Evolutionary conservation across 2,329 filamentous ascomycete genomes (phyloP).

Genomic region (Hymenoscyphus salicellus): DNA sequence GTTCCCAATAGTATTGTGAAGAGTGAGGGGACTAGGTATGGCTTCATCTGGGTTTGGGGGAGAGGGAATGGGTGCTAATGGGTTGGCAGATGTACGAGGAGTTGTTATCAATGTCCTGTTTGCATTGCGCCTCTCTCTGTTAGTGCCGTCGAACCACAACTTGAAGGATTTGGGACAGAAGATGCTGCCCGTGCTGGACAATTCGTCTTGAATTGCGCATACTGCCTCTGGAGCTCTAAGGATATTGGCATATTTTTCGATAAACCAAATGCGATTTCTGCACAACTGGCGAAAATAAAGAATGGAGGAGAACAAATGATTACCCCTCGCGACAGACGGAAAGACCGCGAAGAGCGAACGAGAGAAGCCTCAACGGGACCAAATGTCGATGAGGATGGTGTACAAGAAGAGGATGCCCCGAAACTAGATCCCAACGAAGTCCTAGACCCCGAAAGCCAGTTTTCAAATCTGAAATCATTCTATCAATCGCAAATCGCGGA

Average conservation of each 20-base stretch:
- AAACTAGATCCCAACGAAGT: constrained; percentile 32
- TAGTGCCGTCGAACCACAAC: constrained; percentile 60
- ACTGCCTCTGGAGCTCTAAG: constrained; percentile 88
- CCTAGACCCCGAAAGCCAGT: constrained; percentile 66
- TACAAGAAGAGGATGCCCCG: constrained; percentile 36
- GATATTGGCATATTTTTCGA: constrained; percentile 91
- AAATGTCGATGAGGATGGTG: constrained; percentile 30
- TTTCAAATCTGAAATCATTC: constrained; percentile 71
- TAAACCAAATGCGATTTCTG: constrained; percentile 80
- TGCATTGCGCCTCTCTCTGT: constrained; percentile 79
- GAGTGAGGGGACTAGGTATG: constrained; percentile 86
- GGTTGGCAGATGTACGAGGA: constrained; percentile 72
- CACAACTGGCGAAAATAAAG: constrained; percentile 71
- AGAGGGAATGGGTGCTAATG: constrained; percentile 9
- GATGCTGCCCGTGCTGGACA: constrained; percentile 49
- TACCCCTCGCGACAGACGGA: constrained; percentile 43
- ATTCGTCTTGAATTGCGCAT: constrained; percentile 80
- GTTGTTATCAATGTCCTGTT: constrained; percentile 91
- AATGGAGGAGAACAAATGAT: constrained; percentile 55
- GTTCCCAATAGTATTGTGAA: constrained; percentile 90
- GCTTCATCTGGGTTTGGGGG: not conserved
- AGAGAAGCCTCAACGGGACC: constrained; percentile 21
- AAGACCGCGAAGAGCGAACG: constrained; percentile 29
- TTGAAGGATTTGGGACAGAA: constrained; percentile 35
- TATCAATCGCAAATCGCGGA: constrained; percentile 77